Conservation (phyloP, 345 rosid species). For the Populus alba region DNA sequence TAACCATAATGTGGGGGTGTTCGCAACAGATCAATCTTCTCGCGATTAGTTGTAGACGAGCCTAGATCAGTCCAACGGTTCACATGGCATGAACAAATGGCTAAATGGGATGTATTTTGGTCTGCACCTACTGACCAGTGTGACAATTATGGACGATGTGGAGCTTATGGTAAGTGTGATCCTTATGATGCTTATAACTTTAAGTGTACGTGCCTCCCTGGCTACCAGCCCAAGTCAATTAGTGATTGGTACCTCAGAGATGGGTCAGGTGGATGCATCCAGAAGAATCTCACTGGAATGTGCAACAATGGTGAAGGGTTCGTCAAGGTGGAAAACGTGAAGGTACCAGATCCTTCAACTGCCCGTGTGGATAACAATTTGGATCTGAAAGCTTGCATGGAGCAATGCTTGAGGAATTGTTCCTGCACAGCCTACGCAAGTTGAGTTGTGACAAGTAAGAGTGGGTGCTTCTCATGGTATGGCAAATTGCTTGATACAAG, state of each 20-base stretch:
- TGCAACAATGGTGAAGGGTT: constrained; percentile 13
- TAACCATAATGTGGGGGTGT: not conserved
- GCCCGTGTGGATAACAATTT: constrained; percentile 3
- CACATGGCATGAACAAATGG: constrained; percentile 3
- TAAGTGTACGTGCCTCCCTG: constrained; percentile 22
- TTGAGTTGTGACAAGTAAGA: not conserved
- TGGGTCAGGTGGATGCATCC: constrained; percentile 9
- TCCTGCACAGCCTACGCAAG: constrained; percentile 16
- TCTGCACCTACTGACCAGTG: not conserved
- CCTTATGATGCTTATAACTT: not conserved
- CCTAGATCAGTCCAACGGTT: not conserved
- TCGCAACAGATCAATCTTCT: not conserved
- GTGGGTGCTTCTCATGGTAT: constrained; percentile 18
- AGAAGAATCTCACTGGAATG: not conserved
- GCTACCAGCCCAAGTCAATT: constrained; percentile 3
- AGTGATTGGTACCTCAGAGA: constrained; percentile 3
- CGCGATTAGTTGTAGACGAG: not conserved
- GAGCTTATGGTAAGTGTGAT: constrained; percentile 4
- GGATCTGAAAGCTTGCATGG: not conserved
- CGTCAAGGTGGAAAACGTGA: constrained; percentile 1
- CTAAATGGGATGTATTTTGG: not conserved
- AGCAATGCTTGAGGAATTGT: constrained; percentile 5
- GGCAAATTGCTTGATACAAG: constrained; percentile 20
- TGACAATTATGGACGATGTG: constrained; percentile 16
- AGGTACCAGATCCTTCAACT: constrained; percentile 12